A percentile compares a stretch with the other conserved stretches of the same genome.
Evolutionary conservation across 495 filamentous ascomycete species (phyloP).

Genomic region (Lichenothelia convexa): DNA sequence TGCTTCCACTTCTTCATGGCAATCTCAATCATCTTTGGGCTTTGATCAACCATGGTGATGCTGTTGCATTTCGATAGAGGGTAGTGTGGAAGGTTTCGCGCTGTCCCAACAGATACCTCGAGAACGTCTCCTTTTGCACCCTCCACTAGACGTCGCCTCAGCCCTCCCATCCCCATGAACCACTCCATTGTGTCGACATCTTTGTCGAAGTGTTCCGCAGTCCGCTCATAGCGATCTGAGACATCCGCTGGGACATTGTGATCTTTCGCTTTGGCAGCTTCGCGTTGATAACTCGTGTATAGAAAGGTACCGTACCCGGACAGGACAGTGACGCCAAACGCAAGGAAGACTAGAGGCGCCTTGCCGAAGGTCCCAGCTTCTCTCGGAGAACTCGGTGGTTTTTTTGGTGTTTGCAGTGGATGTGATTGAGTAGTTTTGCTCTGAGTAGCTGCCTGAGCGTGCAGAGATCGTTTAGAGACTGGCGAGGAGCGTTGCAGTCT

Average conservation of each 20-base stretch:
- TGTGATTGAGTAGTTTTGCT: too few species aligned
- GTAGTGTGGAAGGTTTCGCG: slow-evolving; percentile 68
- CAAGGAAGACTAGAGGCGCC: too few species aligned
- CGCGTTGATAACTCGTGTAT: too few species aligned
- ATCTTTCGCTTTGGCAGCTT: too few species aligned
- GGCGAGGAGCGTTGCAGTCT: too few species aligned
- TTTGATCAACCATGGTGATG: slow-evolving; percentile 47
- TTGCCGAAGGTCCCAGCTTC: too few species aligned
- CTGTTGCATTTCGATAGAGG: slow-evolving; percentile 22
- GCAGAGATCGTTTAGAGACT: too few species aligned
- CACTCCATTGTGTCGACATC: slow-evolving; percentile 17
- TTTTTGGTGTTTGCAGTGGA: too few species aligned
- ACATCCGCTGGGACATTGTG: slow-evolving; percentile 8
- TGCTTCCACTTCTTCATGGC: slow-evolving; percentile 38
- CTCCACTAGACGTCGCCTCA: slow-evolving; percentile 41
- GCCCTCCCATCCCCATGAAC: slow-evolving; percentile 14
- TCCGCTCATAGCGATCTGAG: slow-evolving; percentile 18
- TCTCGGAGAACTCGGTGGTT: too few species aligned
- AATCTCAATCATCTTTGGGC: slow-evolving; percentile 43
- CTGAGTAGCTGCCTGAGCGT: too few species aligned
- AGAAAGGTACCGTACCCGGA: too few species aligned
- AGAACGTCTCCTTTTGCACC: slow-evolving; percentile 60
- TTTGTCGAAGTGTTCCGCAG: slow-evolving; percentile 17
- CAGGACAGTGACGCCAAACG: too few species aligned
- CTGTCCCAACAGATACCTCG: slow-evolving; percentile 83